These are phyloP conservation scores for Castanea sativa DNA, from an alignment of 306 rosid species.

Conservation along the genomic window DNA sequence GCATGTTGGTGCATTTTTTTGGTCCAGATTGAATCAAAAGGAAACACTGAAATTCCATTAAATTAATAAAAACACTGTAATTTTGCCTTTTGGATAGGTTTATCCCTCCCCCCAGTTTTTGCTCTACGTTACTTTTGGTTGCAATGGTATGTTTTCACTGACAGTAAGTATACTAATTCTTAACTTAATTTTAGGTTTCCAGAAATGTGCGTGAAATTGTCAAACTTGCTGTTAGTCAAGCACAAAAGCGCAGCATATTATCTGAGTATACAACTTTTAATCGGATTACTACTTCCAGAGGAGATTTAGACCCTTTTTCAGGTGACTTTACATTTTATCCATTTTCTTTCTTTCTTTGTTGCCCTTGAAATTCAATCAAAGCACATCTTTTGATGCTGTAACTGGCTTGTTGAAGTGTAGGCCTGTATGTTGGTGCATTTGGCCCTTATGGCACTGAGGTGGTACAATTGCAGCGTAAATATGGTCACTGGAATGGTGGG, in stretches of 20 bases:
- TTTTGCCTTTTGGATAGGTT: constrained; percentile 2
- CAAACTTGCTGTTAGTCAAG: constrained; percentile 84
- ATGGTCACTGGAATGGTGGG: constrained; percentile 82
- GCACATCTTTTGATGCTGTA: constrained; percentile 9
- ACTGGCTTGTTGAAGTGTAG: constrained; percentile 44
- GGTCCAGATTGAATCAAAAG: not conserved
- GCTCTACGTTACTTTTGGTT: not conserved
- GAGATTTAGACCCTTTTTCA: constrained; percentile 84
- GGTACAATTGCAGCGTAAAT: constrained; percentile 83
- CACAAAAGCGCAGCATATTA: constrained; percentile 73
- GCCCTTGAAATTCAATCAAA: not conserved
- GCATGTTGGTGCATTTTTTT: not conserved
- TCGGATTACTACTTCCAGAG: constrained; percentile 61
- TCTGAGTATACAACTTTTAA: constrained; percentile 70
- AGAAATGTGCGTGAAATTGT: constrained; percentile 82
- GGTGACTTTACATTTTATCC: constrained; percentile 45
- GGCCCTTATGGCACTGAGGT: constrained; percentile 95
- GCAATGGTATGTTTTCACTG: constrained; percentile 14
- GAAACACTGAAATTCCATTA: not conserved
- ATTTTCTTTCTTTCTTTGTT: constrained; percentile 2
- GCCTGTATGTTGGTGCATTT: constrained; percentile 93
- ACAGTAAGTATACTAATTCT: constrained; percentile 21
- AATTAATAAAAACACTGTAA: not conserved
- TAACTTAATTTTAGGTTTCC: constrained; percentile 51
- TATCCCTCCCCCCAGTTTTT: not conserved